phyloP scores from a whole-genome alignment of 345 rosid species.

The Gynandropsis gynandra region DNA sequence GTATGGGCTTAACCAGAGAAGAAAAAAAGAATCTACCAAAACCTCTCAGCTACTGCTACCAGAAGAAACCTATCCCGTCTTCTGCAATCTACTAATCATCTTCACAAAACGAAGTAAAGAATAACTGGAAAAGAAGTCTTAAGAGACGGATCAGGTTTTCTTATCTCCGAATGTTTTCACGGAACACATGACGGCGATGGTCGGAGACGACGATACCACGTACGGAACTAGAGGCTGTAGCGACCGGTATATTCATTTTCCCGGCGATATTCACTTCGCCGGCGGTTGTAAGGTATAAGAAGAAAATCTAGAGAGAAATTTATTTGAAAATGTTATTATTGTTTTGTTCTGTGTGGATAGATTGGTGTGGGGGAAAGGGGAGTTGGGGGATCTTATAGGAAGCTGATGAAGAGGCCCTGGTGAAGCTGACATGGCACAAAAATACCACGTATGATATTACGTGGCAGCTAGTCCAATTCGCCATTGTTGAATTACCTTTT shows the following conservation, averaged over 20 bases:
- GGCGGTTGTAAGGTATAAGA: constrained; percentile 14
- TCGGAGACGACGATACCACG: constrained; percentile 45
- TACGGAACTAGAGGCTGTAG: constrained; percentile 15
- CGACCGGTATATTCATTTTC: constrained; percentile 43
- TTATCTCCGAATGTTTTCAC: constrained; percentile 34
- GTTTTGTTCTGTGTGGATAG: constrained; percentile 17
- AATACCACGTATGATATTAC: constrained; percentile 20
- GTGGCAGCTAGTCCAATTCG: constrained; percentile 9
- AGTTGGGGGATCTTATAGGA: constrained; percentile 33
- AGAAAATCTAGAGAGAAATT: constrained; percentile 6
- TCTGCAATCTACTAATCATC: constrained; percentile 28
- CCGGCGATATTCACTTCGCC: constrained; percentile 38
- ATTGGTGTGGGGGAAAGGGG: constrained; percentile 23
- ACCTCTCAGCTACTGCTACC: constrained; percentile 27
- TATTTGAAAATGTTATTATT: not conserved
- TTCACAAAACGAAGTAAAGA: constrained; percentile 32
- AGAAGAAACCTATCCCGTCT: constrained; percentile 20
- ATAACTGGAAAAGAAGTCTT: constrained; percentile 11
- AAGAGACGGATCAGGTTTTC: constrained; percentile 12
- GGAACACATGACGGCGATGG: constrained; percentile 71
- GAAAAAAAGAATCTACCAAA: constrained; percentile 24
- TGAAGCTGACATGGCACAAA: constrained; percentile 34
- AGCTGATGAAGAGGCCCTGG: constrained; percentile 19
- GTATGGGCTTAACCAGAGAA: not conserved
- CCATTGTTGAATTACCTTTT: not conserved